These are phyloP conservation scores for Phytophthora agathidicida DNA, from an alignment of 352 stramenopile genomes.

Conservation along the genomic window DNA sequence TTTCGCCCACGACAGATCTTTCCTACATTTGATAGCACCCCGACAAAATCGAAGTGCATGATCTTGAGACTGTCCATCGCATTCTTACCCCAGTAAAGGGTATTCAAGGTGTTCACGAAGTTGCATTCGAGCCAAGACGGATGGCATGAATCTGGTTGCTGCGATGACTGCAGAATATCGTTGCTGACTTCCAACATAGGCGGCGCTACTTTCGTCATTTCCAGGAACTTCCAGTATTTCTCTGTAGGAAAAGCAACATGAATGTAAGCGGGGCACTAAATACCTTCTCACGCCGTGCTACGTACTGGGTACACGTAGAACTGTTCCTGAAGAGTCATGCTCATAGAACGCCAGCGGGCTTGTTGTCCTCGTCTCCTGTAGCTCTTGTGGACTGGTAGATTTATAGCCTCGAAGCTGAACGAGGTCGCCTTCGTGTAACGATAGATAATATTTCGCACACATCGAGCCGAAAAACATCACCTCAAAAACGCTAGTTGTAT, in stretches of 20 bases:
- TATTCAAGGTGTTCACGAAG: slow-evolving; percentile 47
- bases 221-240: slow-evolving; percentile 63
- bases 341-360: slow-evolving; percentile 38
- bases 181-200: slow-evolving; percentile 12
- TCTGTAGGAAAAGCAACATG: slow-evolving; percentile 29
- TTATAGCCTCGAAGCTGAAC: slow-evolving; percentile 61
- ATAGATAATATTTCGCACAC: slow-evolving; percentile 61
- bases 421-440: slow-evolving; percentile 64
- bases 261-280: neutral
- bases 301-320: slow-evolving; percentile 46
- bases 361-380: slow-evolving; percentile 11
- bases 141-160: slow-evolving; percentile 1
- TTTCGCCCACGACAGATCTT: slow-evolving; percentile 45
- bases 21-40: slow-evolving; percentile 59
- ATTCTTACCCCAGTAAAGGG: slow-evolving; percentile 28
- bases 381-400: slow-evolving; percentile 7
- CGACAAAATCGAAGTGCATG: slow-evolving; percentile 72
- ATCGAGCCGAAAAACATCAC: slow-evolving; percentile 74
- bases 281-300: neutral
- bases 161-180: slow-evolving; percentile 1
- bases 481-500: slow-evolving; percentile 48
- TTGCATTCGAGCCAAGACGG: slow-evolving; percentile 52
- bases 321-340: slow-evolving; percentile 36
- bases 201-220: slow-evolving; percentile 36
- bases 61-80: slow-evolving; percentile 8